phyloP scores from a whole-genome alignment of 176 grass and related monocot genomes.

The Ananas comosus region DNA sequence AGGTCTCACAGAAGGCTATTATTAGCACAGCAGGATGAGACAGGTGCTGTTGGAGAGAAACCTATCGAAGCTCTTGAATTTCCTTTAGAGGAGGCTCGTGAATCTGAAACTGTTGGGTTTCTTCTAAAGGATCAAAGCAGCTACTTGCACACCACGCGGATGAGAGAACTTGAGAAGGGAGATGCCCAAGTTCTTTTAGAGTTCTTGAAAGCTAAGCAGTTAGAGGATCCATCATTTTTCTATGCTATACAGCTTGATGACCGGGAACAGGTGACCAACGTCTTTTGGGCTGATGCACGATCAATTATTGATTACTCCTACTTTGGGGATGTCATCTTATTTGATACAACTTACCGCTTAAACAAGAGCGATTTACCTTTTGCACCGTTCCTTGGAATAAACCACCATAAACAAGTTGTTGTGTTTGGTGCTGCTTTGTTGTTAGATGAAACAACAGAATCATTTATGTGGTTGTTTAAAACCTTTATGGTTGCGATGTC shows the following conservation, averaged over 20 bases:
- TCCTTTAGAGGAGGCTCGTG: constrained; percentile 23
- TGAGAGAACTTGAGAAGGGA: constrained; percentile 35
- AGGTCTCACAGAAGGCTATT: constrained; percentile 23
- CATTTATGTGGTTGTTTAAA: constrained; percentile 43
- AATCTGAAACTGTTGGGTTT: constrained; percentile 37
- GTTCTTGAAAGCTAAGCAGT: constrained; percentile 39
- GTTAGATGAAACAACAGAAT: constrained; percentile 47
- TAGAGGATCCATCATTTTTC: constrained; percentile 45
- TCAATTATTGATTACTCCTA: constrained; percentile 46
- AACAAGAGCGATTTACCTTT: constrained; percentile 35
- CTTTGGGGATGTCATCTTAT: constrained; percentile 47
- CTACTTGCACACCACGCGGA: constrained; percentile 37
- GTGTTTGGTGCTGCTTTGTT: constrained; percentile 42
- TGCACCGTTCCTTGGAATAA: constrained; percentile 41
- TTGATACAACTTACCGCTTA: constrained; percentile 37
- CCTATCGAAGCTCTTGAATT: constrained; percentile 21
- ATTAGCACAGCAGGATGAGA: constrained; percentile 15
- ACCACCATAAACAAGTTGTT: constrained; percentile 39
- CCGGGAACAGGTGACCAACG: constrained; percentile 31
- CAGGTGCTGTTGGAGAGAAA: constrained; percentile 1
- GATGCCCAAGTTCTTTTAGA: constrained; percentile 42
- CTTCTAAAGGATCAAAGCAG: constrained; percentile 32
- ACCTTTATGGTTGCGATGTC: constrained; percentile 44
- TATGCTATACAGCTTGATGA: constrained; percentile 48
- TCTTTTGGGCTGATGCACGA: constrained; percentile 39